Percentiles rank a stretch among this genome's conserved stretches.
Evolutionary conservation across 148 eudicot genomes (phyloP).

Genomic region (Bassia scoparia): DNA sequence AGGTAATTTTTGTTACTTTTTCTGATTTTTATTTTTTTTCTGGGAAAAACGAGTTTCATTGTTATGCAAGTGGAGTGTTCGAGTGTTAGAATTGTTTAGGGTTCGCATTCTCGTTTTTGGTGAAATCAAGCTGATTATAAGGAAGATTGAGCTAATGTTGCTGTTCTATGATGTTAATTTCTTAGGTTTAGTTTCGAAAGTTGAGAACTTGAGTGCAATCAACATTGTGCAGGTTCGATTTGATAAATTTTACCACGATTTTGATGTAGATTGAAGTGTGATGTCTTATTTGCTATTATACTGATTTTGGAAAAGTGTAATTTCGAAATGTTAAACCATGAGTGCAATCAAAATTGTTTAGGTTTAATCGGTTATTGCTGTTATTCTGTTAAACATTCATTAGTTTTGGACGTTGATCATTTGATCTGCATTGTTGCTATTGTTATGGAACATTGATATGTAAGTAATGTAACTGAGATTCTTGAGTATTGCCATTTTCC

Average conservation of each 20-base stretch:
- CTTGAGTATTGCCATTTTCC: not conserved
- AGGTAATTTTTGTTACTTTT: constrained; percentile 34
- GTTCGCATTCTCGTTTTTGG: not conserved
- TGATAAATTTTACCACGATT: too few relatives aligned
- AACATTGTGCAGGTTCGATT: not conserved
- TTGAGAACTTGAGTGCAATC: not conserved
- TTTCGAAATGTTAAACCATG: too few relatives aligned
- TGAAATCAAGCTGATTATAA: not conserved
- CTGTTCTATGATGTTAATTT: not conserved
- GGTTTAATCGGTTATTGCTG: too few relatives aligned
- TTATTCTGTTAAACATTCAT: too few relatives aligned
- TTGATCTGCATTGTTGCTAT: not conserved
- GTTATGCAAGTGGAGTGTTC: not conserved
- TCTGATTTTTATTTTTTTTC: not conserved
- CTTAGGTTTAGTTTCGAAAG: not conserved
- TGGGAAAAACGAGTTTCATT: not conserved
- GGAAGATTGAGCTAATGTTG: not conserved
- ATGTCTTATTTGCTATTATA: too few relatives aligned
- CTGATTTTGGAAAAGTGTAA: too few relatives aligned
- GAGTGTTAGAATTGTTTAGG: not conserved
- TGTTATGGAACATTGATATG: not conserved
- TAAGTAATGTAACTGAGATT: not conserved
- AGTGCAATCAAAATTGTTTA: too few relatives aligned
- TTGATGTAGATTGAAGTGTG: too few relatives aligned
- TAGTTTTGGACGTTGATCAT: too few relatives aligned